Evolutionary conservation across 257 asterid species (phyloP), one percentile per base, ranked within the genome.

Genomic region (Coffea eugenioides): DNA sequence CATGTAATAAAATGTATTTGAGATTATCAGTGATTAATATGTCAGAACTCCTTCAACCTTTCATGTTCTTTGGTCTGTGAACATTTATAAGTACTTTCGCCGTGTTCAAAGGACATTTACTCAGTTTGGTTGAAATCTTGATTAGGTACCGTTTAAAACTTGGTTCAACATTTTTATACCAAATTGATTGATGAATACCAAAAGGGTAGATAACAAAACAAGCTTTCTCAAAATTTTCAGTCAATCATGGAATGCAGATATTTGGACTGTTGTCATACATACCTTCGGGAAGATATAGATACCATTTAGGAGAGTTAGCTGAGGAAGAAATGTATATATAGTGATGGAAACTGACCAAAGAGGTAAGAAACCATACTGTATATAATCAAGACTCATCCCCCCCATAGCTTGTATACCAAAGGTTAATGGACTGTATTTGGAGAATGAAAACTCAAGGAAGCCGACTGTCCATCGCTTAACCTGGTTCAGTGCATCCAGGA

Each of bases 281-380:
- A 91, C 97, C 94, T 90, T 88, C 5, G 98, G 97, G 70, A 93
- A 90, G 82, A 92, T 75, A 79, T 83, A 21, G 72, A 81, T 59
- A 31, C 77, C 78, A 46, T 84, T 86, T 82, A 93, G 88, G 83
- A 93, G 83, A 70, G 88, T 36, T 3, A 81, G 45, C 66, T 89
- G 92, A 80, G 98, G 97, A 20, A 90, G 83, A 87, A 86, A 84
- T 8, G 96, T 85, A 54, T 93, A 91, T 79, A 87, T 51, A 57
- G 84, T 59, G 79, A 92, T 45, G 8, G 96, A 91, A 68, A 92
- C 8, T 10, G 89, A 76, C 96, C 90, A 92, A 23, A 83, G 76
- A 78, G 96, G 88, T 82, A 89, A 89, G 34, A 90, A 90, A 54
- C 95, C 91, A 82, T 88, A 89, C 80, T 89, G 82, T 2, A 87